These are phyloP conservation scores for Cymbopogon flexuosus DNA, from an alignment of 202 grass and related monocot species.

Conservation along the genomic window DNA sequence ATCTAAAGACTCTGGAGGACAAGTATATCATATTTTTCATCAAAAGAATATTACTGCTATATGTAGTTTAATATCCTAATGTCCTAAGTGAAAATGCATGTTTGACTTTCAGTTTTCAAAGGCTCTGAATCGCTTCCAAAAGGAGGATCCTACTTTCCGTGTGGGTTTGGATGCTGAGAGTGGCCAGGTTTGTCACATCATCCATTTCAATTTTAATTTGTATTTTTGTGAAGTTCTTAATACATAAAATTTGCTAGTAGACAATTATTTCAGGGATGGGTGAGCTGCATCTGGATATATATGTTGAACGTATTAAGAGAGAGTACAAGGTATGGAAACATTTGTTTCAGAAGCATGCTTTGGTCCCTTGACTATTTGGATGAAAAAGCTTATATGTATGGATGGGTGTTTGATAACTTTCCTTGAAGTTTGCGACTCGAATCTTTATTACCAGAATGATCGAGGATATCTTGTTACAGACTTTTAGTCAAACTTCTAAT, in stretches of 20 bases:
- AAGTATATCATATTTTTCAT: slow-evolving; percentile 52
- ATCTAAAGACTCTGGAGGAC: slow-evolving; percentile 98
- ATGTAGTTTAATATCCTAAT: slow-evolving; percentile 20
- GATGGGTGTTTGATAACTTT: slow-evolving; percentile 1
- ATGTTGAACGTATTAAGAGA: slow-evolving; percentile 90
- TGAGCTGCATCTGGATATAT: slow-evolving; percentile 97
- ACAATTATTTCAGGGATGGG: slow-evolving; percentile 99
- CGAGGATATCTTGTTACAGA: slow-evolving; percentile 14
- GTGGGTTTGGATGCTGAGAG: slow-evolving; percentile 93
- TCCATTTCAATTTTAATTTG: not conserved
- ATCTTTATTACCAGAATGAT: not conserved
- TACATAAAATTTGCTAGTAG: slow-evolving; percentile 38
- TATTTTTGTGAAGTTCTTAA: slow-evolving; percentile 11
- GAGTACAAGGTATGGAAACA: slow-evolving; percentile 73
- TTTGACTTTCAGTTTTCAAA: slow-evolving; percentile 84
- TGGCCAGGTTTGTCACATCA: slow-evolving; percentile 58
- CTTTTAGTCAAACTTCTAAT: not conserved
- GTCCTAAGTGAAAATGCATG: slow-evolving; percentile 24
- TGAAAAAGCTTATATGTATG: not conserved
- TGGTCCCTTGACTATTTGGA: not conserved
- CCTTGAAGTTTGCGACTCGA: not conserved
- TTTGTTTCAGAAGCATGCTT: slow-evolving; percentile 8
- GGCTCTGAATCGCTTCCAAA: slow-evolving; percentile 94
- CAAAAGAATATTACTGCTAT: slow-evolving; percentile 17
- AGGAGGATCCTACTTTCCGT: slow-evolving; percentile 93